Percentiles rank a stretch among this genome's conserved stretches.
These are phyloP conservation scores for Cercospora beticola DNA, from an alignment of 2,329 filamentous ascomycete genomes.

Conservation along the genomic window DNA sequence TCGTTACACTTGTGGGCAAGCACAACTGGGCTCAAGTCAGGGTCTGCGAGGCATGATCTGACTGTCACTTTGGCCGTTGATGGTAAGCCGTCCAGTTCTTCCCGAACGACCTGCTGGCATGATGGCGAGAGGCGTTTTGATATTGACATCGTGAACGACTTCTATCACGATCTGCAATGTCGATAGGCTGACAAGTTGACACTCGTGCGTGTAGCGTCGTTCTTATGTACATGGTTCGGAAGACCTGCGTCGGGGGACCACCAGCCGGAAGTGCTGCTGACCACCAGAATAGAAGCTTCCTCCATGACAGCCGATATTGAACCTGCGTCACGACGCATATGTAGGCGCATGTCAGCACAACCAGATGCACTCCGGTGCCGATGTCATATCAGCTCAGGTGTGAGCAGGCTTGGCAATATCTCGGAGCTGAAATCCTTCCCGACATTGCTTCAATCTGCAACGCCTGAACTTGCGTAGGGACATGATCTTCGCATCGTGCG, in stretches of 20 bases:
- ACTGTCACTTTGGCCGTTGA: constrained; percentile 27
- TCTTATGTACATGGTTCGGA: neutral
- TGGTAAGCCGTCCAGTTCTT: constrained; percentile 17
- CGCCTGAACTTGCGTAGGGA: neutral
- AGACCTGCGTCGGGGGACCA: neutral
- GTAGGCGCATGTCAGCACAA: neutral
- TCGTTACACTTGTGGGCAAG: constrained; percentile 39
- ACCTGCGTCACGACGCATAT: neutral
- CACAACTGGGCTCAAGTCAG: constrained; percentile 29
- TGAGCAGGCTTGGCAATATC: constrained; percentile 4
- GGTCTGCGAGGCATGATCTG: constrained; percentile 27
- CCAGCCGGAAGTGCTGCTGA: neutral
- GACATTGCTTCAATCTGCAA: neutral
- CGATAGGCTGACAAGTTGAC: neutral
- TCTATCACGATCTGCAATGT: neutral
- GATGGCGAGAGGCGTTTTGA: constrained; percentile 26
- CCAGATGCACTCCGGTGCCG: neutral
- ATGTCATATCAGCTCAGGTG: constrained; percentile 6
- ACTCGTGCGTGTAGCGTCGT: neutral
- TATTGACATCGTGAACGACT: neutral
- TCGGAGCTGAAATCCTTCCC: neutral
- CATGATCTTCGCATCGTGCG: neutral
- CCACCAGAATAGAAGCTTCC: neutral
- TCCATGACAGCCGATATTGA: neutral
- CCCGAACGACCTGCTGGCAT: constrained; percentile 28